Evolutionary conservation across 176 grass and related monocot species (phyloP).

Genomic region (Echinochloa phyllopogon): DNA sequence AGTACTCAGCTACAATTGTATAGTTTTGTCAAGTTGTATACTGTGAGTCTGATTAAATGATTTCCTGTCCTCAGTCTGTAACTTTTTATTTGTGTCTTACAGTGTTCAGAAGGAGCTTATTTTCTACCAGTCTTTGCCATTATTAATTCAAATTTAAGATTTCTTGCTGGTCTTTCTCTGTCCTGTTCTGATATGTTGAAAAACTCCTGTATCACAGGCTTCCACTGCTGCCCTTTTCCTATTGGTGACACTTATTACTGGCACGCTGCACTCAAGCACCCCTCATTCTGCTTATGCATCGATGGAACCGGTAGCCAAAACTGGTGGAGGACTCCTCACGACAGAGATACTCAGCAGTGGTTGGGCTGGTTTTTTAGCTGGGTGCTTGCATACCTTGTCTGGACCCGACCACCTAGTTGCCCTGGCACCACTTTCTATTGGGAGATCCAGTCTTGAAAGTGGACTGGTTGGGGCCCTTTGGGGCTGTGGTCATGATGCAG

Average conservation of each 20-base stretch:
- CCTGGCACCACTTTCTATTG: slow-evolving; percentile 86
- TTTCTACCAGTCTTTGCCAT: neutral
- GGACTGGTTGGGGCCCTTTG: slow-evolving; percentile 96
- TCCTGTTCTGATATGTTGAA: slow-evolving; percentile 1
- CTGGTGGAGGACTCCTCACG: slow-evolving; percentile 53
- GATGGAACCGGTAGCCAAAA: slow-evolving; percentile 47
- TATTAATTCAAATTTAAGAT: neutral
- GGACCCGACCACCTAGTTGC: slow-evolving; percentile 97
- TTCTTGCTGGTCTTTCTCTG: neutral
- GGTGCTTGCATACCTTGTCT: slow-evolving; percentile 95
- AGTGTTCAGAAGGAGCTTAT: neutral
- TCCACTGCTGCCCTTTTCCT: slow-evolving; percentile 55
- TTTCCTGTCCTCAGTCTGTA: neutral
- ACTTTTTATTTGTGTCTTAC: neutral
- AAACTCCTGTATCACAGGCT: slow-evolving; percentile 45
- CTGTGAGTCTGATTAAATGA: neutral
- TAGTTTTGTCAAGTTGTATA: neutral
- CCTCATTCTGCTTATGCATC: slow-evolving; percentile 60
- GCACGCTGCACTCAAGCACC: slow-evolving; percentile 44
- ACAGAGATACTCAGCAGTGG: slow-evolving; percentile 82
- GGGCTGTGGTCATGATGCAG: slow-evolving; percentile 97
- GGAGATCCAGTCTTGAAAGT: slow-evolving; percentile 82
- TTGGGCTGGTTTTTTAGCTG: slow-evolving; percentile 91
- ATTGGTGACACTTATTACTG: slow-evolving; percentile 41
- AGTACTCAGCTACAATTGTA: neutral